Conservation (phyloP, 352 stramenopile genomes). For the Phytophthora podocarpi region DNA sequence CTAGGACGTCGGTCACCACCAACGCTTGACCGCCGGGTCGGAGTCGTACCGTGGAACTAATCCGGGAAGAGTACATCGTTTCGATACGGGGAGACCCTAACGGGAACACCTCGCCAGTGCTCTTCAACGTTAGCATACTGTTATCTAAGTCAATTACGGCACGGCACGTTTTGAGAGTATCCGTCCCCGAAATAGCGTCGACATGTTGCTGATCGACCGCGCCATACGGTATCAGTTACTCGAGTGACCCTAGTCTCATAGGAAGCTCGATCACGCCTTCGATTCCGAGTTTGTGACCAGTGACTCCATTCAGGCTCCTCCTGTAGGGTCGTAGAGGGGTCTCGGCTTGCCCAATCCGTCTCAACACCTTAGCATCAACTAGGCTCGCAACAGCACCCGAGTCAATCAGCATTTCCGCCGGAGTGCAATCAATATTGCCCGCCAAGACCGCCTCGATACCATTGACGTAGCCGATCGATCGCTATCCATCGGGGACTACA, state of each 20-base stretch:
- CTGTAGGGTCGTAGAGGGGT: background rate
- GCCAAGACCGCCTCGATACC: background rate
- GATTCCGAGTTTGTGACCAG: background rate
- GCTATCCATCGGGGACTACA: background rate
- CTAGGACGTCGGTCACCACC: background rate
- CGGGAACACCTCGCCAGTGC: background rate
- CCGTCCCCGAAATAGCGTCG: too few species aligned
- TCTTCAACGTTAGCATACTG: background rate
- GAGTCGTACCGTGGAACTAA: background rate
- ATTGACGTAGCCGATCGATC: background rate
- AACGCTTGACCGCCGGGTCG: background rate
- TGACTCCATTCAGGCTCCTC: background rate
- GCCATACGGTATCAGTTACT: background rate
- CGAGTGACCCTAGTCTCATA: background rate
- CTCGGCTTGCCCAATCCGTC: background rate
- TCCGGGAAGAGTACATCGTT: background rate
- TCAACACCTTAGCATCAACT: background rate
- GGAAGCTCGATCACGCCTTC: background rate
- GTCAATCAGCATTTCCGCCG: background rate
- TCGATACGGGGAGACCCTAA: background rate
- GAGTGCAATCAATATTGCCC: background rate
- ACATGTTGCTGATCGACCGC: background rate
- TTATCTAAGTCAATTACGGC: background rate
- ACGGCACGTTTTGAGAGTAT: too few species aligned
- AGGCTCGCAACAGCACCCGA: background rate